Evolutionary conservation across 2,329 filamentous ascomycete species (phyloP).

Genomic region (Pseudovirgaria hyperparasitica): DNA sequence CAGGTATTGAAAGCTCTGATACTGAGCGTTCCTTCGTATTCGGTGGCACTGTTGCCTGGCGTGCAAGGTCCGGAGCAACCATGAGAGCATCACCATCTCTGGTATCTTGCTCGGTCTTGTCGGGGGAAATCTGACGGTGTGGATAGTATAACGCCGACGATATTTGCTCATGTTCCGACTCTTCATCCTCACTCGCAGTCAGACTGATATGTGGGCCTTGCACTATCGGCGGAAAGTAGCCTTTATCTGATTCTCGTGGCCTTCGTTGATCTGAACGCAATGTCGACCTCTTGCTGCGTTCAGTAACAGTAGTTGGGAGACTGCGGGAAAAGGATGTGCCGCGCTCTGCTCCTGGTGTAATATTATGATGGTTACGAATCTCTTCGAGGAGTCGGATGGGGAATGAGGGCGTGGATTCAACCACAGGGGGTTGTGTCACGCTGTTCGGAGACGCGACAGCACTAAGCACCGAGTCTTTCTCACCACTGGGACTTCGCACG

Average conservation of each 20-base stretch:
- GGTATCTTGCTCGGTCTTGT: conserved; percentile 19
- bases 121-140: conserved; percentile 46
- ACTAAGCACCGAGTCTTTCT: too few species aligned
- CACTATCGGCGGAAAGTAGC: conserved; percentile 18
- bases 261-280: too few species aligned
- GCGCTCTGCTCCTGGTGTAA: conserved; percentile 33
- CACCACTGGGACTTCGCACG: too few species aligned
- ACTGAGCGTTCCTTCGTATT: too few species aligned
- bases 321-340: conserved; percentile 42
- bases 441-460: too few species aligned
- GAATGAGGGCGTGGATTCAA: conserved; percentile 15
- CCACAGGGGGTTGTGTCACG: too few species aligned
- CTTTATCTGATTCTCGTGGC: too few species aligned
- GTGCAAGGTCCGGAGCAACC: too few species aligned
- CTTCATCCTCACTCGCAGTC: conserved; percentile 36
- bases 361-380: conserved; percentile 41
- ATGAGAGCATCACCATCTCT: too few species aligned
- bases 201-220: conserved; percentile 16
- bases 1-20: too few species aligned
- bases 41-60: too few species aligned
- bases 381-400: conserved; percentile 42
- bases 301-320: conserved; percentile 20
- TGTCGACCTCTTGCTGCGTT: conserved; percentile 18
- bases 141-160: conserved; percentile 76
- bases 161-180: conserved; percentile 71